Conservation (phyloP, 805 yeast genomes). For the Candida maltosa region DNA sequence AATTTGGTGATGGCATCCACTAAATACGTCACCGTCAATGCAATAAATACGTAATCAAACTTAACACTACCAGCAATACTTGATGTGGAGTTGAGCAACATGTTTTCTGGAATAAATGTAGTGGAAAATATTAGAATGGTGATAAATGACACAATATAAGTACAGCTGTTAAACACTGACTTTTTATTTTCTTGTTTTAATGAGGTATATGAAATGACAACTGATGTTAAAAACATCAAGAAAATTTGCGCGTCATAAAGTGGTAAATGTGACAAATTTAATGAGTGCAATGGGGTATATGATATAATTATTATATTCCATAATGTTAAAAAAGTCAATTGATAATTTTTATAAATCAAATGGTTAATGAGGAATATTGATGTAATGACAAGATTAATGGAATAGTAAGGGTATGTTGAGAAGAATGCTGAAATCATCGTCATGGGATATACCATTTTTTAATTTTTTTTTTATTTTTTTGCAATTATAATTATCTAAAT, state of each 20-base stretch:
- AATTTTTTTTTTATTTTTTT: too few relatives aligned
- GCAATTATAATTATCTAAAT: too few relatives aligned
- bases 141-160: constrained; percentile 1
- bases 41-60: constrained; percentile 22
- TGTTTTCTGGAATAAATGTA: constrained; percentile 9
- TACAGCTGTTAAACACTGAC: neutral
- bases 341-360: neutral
- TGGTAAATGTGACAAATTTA: neutral
- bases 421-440: too few relatives aligned
- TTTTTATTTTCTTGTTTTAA: neutral
- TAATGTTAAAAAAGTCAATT: neutral
- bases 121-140: constrained; percentile 1
- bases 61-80: constrained; percentile 13
- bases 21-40: constrained; percentile 14
- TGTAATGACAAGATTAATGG: neutral
- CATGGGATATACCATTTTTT: too few relatives aligned
- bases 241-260: neutral
- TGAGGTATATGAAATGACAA: neutral
- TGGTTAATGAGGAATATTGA: neutral
- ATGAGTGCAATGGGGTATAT: neutral
- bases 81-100: constrained; percentile 20
- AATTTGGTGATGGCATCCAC: constrained; percentile 11
- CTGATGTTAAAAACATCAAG: neutral
- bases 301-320: neutral
- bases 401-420: constrained; percentile 1